A percentile compares a stretch with the other conserved stretches of the same genome.
Conservation (phyloP, 768 basidiomycete genomes). For the Sporobolomyces pararoseus region DNA sequence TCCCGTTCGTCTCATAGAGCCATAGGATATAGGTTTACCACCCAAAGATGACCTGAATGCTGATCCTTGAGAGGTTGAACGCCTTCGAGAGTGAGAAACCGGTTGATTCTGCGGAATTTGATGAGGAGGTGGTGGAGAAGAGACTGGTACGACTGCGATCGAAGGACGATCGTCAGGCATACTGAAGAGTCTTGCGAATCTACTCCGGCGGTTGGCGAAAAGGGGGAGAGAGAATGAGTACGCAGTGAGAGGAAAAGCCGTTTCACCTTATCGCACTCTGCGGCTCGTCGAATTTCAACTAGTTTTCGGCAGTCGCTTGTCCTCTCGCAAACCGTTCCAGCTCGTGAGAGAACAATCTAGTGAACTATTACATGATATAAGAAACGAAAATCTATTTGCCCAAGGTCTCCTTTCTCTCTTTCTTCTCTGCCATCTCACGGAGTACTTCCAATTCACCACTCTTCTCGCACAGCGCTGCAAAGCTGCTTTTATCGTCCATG, state of each 20-base stretch:
- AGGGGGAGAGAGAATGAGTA: too few relatives aligned
- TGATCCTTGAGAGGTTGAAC: conserved; percentile 6
- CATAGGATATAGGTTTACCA: conserved; percentile 24
- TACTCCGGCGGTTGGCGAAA: too few relatives aligned
- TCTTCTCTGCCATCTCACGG: conserved; percentile 36
- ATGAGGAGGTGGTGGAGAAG: not conserved
- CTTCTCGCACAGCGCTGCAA: conserved; percentile 49
- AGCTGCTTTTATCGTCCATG: conserved; percentile 57
- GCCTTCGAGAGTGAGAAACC: conserved; percentile 4
- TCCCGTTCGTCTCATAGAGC: not conserved
- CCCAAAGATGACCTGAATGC: conserved; percentile 29
- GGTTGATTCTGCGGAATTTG: not conserved
- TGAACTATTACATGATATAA: too few relatives aligned
- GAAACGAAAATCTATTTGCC: too few relatives aligned
- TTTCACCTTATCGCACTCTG: too few relatives aligned
- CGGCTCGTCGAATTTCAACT: too few relatives aligned
- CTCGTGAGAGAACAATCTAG: too few relatives aligned
- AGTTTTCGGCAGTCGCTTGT: too few relatives aligned
- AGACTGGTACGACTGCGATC: not conserved
- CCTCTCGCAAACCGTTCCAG: too few relatives aligned
- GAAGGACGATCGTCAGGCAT: not conserved
- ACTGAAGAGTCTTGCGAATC: not conserved
- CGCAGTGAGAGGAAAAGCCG: too few relatives aligned
- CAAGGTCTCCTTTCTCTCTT: too few relatives aligned
- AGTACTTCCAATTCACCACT: conserved; percentile 41